Base-by-base conservation (phyloP, 495 filamentous ascomycete genomes). In the Hypoxylon intermedium region DNA sequence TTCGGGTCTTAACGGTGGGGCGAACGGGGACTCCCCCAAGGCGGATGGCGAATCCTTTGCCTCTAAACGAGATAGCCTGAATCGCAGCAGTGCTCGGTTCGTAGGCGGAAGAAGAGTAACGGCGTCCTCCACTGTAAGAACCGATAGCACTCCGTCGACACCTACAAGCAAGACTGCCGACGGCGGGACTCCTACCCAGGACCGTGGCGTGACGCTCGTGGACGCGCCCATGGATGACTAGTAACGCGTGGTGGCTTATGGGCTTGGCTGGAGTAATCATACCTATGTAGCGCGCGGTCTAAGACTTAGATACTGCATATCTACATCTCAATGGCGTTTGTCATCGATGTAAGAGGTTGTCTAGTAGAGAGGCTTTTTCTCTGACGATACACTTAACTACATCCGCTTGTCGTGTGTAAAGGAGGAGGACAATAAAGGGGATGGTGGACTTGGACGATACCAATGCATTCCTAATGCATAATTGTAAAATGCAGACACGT, bases 221-320 rank as follows among this genome's bases (percentile, higher is more conserved):
- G 92, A 96, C 69, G 85, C 83, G 73, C 88, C 91, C 11, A 92
- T 93, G 90, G 88, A 93, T 72, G 88, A 94, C 74, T 92, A 80
- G 71, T 68, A 66, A 61, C 43, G 53, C 52, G 20, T 61, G 68
- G 47, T 16, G 38, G 11, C 44, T 37, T 31, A 36, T 33, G 48
- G 28, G 37, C 36, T 37, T 34, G 45, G 45, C 31, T 36, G 13
- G n/a, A 37, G 11, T 11, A 15, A 13, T 37, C 13, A 37, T 37
- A 33, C 30, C 9, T 11, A 13, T 5, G 11, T 15, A 12, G 9
- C 12, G n/a, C 13, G 5, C 5, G 12, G 11, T 5, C 34, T 34
- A 12, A 6, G 34, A n/a, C 34, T 37, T 5, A 4, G 12, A 15
- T 37, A 2, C 3, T 37, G 1, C 34, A 12, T n/a, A 12, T n/a